Evolutionary conservation across 1,284 basidiomycete genomes (phyloP).

Genomic region (Rhizoctonia solani): DNA sequence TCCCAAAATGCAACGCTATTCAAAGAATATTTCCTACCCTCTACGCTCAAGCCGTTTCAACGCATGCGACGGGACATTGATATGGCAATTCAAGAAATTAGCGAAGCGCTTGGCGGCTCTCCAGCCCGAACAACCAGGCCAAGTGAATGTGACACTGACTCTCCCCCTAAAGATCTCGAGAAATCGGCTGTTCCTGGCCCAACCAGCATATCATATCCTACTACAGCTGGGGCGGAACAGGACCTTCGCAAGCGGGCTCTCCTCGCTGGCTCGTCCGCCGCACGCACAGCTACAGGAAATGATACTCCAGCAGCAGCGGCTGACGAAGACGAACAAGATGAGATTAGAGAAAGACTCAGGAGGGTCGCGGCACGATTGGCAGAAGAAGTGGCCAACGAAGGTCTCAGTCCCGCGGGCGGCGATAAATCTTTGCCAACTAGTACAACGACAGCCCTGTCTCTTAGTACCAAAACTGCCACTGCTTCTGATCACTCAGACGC

Average conservation of each 20-base stretch:
- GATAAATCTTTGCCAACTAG: not conserved
- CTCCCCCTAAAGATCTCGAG: slow-evolving; percentile 1
- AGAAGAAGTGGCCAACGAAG: slow-evolving; percentile 38
- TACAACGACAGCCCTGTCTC: not conserved
- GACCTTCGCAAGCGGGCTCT: no score
- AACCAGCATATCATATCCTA: no score
- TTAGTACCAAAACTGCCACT: not conserved
- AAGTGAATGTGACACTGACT: not conserved
- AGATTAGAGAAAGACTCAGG: slow-evolving; percentile 15
- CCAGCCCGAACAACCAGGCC: slow-evolving; percentile 18
- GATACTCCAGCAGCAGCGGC: slow-evolving; percentile 2
- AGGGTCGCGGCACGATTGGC: slow-evolving; percentile 37
- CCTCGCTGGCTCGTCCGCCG: no score
- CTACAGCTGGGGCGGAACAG: no score
- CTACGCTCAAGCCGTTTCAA: slow-evolving; percentile 41
- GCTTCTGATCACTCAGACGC: not conserved
- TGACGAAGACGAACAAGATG: slow-evolving; percentile 35
- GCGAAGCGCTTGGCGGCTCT: slow-evolving; percentile 40
- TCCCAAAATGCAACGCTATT: slow-evolving; percentile 42
- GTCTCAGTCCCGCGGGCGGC: not conserved
- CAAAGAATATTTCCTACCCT: slow-evolving; percentile 42
- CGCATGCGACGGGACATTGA: slow-evolving; percentile 41
- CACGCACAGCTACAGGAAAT: not conserved
- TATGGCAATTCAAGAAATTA: slow-evolving; percentile 42
- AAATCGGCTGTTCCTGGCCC: not conserved